Evolutionary conservation across 2,329 filamentous ascomycete species (phyloP).

Genomic region (Dothideomycetes sp.): DNA sequence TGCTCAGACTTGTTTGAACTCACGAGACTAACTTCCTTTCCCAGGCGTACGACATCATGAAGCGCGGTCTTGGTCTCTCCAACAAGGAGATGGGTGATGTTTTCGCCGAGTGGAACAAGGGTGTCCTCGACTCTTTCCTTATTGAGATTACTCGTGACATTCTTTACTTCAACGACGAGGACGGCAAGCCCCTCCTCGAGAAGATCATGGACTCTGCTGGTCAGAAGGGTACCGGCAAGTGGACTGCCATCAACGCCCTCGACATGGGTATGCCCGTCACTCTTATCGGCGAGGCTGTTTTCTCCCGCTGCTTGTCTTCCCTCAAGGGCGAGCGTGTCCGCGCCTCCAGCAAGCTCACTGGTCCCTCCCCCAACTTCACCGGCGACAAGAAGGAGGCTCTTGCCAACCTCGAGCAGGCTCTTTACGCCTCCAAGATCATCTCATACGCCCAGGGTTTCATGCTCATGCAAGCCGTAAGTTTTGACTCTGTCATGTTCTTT

Average conservation of each 20-base stretch:
- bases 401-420: conserved; percentile 93
- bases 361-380: conserved; percentile 69
- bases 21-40: conserved; percentile 10
- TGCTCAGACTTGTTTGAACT: neutral
- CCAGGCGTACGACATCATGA: conserved; percentile 98
- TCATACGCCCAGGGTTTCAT: conserved; percentile 99
- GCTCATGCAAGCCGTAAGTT: conserved; percentile 93
- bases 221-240: conserved; percentile 99
- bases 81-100: conserved; percentile 95
- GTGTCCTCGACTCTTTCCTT: conserved; percentile 96
- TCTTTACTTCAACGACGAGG: conserved; percentile 95
- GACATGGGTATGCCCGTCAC: conserved; percentile 98
- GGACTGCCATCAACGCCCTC: conserved; percentile 98
- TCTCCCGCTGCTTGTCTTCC: conserved; percentile 84
- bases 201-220: conserved; percentile 98
- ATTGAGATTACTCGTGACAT: conserved; percentile 99
- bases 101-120: conserved; percentile 94
- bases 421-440: conserved; percentile 99
- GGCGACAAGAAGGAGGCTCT: conserved; percentile 91
- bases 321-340: conserved; percentile 87
- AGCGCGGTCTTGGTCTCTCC: conserved; percentile 82
- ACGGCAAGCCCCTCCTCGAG: conserved; percentile 82
- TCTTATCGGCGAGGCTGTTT: conserved; percentile 92
- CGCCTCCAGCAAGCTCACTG: conserved; percentile 68
- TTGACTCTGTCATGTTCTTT: too few relatives aligned